Evolutionary conservation across 768 basidiomycete genomes (phyloP), one percentile per base, ranked within the genome.

Genomic region (Antrodiella citrinella): DNA sequence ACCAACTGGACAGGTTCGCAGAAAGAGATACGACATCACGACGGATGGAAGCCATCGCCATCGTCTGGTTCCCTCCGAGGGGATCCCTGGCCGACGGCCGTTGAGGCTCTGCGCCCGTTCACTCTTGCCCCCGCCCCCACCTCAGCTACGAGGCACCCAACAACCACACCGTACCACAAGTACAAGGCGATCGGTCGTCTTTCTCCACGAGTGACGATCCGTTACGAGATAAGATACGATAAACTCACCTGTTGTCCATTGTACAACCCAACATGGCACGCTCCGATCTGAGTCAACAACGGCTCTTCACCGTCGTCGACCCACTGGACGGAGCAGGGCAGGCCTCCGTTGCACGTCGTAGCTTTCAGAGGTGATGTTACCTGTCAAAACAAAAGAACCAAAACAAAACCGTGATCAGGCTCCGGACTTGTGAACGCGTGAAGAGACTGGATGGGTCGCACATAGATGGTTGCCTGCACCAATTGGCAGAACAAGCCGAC

Each of bases 301-400:
- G 86, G 86, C 1, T 49, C 30, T 9, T 52, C 35, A 15, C 85
- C 85, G 53, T 89, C 70, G 49, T 90, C 86, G 1, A 78, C 51
- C 85, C 84, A 89, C 42, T 69, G 50, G 4, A 87, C 72, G 0
- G 60, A 63, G 64, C 81, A 84, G 4, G 73, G 53, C 54, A 77
- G 62, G 10, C 78, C 81, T 21, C 69, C 86, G 35, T 67, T 66
- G 60, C 81, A 86, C 20, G 65, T 67, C 10, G 73, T 52, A 67
- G 46, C 67, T 55, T 48, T 60, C 54, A 10, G 63, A 54, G 24
- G 84, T 81, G 47, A 54, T 26, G 73, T 70, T 30, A 82, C 69
- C 80, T 82, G 49, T 19, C 30, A 35, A 35, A 15, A n/a, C n/a
- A n/a, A n/a, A n/a, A n/a, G n/a, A n/a, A n/a, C n/a, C n/a, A n/a